phyloP scores from a whole-genome alignment of 208 protist genomes.

The Plasmodiophora brassicae region DNA sequence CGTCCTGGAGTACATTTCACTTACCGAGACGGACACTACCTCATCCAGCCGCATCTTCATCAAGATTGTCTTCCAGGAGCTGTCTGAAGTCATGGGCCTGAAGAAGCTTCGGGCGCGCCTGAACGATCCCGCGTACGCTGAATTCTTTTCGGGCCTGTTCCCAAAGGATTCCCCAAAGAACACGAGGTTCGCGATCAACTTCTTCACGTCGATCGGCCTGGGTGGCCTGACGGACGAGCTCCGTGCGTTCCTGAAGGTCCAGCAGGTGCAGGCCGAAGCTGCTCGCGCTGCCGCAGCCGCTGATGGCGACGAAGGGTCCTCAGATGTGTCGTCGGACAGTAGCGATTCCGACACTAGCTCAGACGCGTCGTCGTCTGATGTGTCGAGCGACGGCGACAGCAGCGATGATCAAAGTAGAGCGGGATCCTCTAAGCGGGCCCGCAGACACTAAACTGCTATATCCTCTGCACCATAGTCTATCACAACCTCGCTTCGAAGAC shows the following conservation, averaged over 20 bases:
- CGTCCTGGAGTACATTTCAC: conserved; percentile 40
- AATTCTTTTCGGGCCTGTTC: conserved; percentile 65
- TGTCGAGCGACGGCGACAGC: background rate
- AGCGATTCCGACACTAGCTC: background rate
- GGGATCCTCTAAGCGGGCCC: too few relatives aligned
- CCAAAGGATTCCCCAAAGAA: conserved; percentile 72
- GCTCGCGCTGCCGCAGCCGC: background rate
- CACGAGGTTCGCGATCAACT: conserved; percentile 86
- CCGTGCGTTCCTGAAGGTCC: conserved; percentile 58
- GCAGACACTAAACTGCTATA: too few relatives aligned
- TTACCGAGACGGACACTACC: conserved; percentile 72
- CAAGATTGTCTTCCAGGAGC: conserved; percentile 72
- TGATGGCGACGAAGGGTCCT: background rate
- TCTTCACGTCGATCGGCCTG: conserved; percentile 77
- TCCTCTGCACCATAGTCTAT: too few relatives aligned
- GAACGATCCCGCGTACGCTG: conserved; percentile 48
- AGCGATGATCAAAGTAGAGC: too few relatives aligned
- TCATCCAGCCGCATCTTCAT: conserved; percentile 82
- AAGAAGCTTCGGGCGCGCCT: conserved; percentile 44
- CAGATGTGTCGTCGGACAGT: background rate
- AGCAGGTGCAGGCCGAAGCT: conserved; percentile 47
- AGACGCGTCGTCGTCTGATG: background rate
- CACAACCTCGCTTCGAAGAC: too few relatives aligned
- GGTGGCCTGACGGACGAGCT: conserved; percentile 56
- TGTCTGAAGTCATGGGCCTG: conserved; percentile 60